phyloP scores from a whole-genome alignment of 2,329 filamentous ascomycete species.

The Leptographium procerum region DNA sequence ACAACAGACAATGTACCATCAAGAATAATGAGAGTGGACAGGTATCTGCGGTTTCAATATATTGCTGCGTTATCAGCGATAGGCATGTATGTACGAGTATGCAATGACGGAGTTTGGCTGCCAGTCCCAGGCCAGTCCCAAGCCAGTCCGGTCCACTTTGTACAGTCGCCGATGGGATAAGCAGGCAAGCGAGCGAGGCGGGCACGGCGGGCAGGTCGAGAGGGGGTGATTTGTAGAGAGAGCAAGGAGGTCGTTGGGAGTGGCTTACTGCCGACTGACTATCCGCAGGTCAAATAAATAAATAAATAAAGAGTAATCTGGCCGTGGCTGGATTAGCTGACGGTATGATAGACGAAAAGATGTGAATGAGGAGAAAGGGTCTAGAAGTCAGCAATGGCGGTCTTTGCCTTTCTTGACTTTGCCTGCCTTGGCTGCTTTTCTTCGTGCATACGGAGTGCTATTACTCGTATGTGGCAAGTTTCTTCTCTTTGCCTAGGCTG shows the following conservation, averaged over 20 bases:
- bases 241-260: neutral
- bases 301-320: neutral
- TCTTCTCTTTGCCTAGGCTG: neutral
- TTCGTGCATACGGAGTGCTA: too few species aligned
- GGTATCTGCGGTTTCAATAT: neutral
- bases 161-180: neutral
- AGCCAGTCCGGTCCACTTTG: neutral
- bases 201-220: neutral
- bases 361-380: neutral
- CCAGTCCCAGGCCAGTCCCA: neutral
- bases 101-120: slow-evolving; percentile 1
- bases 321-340: neutral
- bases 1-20: neutral
- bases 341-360: too few species aligned
- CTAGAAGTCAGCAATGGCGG: neutral
- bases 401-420: neutral
- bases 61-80: slow-evolving; percentile 2
- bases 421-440: neutral
- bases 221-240: too few species aligned
- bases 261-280: too few species aligned
- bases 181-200: neutral
- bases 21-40: neutral
- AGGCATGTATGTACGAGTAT: neutral
- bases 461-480: too few species aligned
- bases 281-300: too few species aligned